phyloP scores from a whole-genome alignment of 2,329 filamentous ascomycete genomes.

The Penicillium thymicola region DNA sequence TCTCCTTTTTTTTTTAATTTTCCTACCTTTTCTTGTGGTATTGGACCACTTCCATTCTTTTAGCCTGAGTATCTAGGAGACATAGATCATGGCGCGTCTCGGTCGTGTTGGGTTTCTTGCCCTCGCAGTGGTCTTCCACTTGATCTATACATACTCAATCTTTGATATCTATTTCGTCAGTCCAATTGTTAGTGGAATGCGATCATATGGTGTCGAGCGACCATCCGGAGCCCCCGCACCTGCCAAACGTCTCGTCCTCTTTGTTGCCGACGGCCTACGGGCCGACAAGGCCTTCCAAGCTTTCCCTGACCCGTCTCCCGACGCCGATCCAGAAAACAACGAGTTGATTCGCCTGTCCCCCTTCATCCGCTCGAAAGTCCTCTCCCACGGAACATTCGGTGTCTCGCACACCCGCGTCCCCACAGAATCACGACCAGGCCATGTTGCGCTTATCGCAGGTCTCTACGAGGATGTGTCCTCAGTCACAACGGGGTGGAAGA shows the following conservation, averaged over 20 bases:
- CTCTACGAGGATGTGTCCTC: slow-evolving; percentile 97
- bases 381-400: slow-evolving; percentile 90
- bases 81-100: slow-evolving; percentile 49
- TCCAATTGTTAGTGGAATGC: slow-evolving; percentile 95
- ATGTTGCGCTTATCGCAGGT: slow-evolving; percentile 94
- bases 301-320: slow-evolving; percentile 78
- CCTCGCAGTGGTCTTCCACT: slow-evolving; percentile 85
- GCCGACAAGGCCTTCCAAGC: slow-evolving; percentile 97
- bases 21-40: slow-evolving; percentile 11
- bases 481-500: slow-evolving; percentile 95
- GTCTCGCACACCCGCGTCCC: slow-evolving; percentile 96
- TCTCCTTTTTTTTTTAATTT: slow-evolving; percentile 18
- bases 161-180: slow-evolving; percentile 99
- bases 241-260: slow-evolving; percentile 84
- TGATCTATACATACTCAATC: slow-evolving; percentile 91
- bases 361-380: slow-evolving; percentile 82
- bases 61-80: slow-evolving; percentile 9
- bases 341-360: slow-evolving; percentile 77
- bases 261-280: slow-evolving; percentile 94
- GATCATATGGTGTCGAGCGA: slow-evolving; percentile 68
- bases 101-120: slow-evolving; percentile 79
- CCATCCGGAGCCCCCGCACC: slow-evolving; percentile 62
- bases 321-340: slow-evolving; percentile 28
- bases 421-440: slow-evolving; percentile 91
- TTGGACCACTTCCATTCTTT: slow-evolving; percentile 25